Evolutionary conservation across 2,329 filamentous ascomycete genomes (phyloP).

Genomic region (Lasiodiplodia citricola): DNA sequence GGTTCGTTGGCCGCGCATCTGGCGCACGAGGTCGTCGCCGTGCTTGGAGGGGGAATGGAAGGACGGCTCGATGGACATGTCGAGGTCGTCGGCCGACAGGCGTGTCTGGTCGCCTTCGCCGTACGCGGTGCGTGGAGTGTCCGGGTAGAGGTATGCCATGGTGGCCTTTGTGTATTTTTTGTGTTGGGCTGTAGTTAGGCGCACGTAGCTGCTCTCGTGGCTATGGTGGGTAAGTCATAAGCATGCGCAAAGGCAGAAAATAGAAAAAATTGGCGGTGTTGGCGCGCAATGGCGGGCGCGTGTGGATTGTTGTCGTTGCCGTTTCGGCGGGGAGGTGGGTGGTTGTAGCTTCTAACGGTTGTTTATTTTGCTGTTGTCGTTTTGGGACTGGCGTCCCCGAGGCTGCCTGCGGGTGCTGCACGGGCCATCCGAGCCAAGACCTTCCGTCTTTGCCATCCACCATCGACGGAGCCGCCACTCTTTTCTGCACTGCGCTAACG

Average conservation of each 20-base stretch:
- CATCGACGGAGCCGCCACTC: not conserved
- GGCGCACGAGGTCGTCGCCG: conserved; percentile 72
- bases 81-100: conserved; percentile 72
- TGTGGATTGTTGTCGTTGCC: not conserved
- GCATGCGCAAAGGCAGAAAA: conserved; percentile 4
- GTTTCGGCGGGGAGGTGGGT: not conserved
- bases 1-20: conserved; percentile 58
- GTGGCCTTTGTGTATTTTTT: conserved; percentile 27
- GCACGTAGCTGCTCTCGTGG: not conserved
- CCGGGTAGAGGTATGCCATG: conserved; percentile 63
- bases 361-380: conserved; percentile 26
- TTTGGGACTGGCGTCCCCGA: conserved; percentile 23
- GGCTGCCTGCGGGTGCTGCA: conserved; percentile 25
- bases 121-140: conserved; percentile 84
- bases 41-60: conserved; percentile 81
- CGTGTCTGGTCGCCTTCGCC: conserved; percentile 76
- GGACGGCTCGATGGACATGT: conserved; percentile 85
- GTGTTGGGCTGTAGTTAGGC: not conserved
- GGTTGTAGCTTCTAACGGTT: conserved; percentile 8
- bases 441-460: conserved; percentile 18
- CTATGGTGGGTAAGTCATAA: conserved; percentile 19
- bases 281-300: not conserved
- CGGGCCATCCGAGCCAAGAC: conserved; percentile 22
- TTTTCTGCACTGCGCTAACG: not conserved
- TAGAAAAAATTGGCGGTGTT: conserved; percentile 1